A percentile compares a stretch with the other conserved stretches of the same genome.
These are phyloP conservation scores for Ophiosphaerella herpotricha DNA, from an alignment of 2,329 filamentous ascomycete genomes.

Conservation along the genomic window DNA sequence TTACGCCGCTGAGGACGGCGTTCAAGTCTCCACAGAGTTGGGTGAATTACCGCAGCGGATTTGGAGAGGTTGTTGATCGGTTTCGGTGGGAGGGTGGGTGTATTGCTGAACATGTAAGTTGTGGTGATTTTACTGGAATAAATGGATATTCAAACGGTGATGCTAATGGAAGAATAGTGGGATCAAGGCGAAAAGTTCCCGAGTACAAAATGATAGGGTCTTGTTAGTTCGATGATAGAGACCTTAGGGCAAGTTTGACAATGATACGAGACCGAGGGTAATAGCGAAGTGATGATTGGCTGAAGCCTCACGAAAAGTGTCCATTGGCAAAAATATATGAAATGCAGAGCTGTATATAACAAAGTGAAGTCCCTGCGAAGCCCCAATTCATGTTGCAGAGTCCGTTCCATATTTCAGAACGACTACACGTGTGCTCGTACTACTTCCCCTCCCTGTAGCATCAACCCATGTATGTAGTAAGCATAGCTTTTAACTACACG, in stretches of 20 bases:
- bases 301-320: too few relatives aligned
- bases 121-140: background rate
- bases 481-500: too few relatives aligned
- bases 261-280: background rate
- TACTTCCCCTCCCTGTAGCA: too few relatives aligned
- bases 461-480: too few relatives aligned
- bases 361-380: too few relatives aligned
- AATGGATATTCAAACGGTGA: background rate
- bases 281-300: too few relatives aligned
- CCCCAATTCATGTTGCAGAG: too few relatives aligned
- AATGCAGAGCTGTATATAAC: too few relatives aligned
- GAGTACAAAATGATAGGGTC: background rate
- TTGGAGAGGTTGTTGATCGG: constrained; percentile 34
- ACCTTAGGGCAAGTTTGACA: background rate
- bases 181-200: constrained; percentile 32
- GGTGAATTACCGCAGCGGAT: constrained; percentile 30
- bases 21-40: constrained; percentile 30
- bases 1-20: constrained; percentile 27
- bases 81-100: constrained; percentile 39
- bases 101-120: constrained; percentile 40
- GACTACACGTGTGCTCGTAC: too few relatives aligned
- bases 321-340: too few relatives aligned
- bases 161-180: constrained; percentile 19
- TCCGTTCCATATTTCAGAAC: too few relatives aligned
- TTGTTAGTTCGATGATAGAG: background rate